Base-by-base conservation (phyloP, 257 asterid species). In the Ehretia macrophylla region DNA sequence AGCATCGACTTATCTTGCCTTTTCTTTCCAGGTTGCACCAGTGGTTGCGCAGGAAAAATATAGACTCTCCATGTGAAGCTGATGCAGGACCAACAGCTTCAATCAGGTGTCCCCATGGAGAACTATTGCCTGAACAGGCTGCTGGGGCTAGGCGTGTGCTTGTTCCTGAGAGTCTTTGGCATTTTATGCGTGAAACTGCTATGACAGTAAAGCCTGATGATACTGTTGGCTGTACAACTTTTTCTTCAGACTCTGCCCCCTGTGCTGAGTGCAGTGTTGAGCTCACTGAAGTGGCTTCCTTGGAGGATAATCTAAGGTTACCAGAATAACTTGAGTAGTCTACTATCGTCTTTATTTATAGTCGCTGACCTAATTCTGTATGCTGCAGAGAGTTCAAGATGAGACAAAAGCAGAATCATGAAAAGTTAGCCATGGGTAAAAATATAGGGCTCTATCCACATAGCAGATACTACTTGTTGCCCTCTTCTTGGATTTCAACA, bases 81-180 rank as follows among this genome's bases (percentile, higher is more conserved):
- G 99, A 92, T 83, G 80, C 97, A 51, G 96, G 94, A 71, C 99
- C 99, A 1, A 92, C 99, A 17, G 89, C 95, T 71, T 79, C 95
- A 59, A 79, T 92, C 69, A 84, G 94, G 66, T 92, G 99, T 69
- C 85, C 87, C 51, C 99, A 92, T 62, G 96, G 97, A 51, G 77
- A 75, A 73, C 91, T 92, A 65, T 62, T 88, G 90, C 98, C 98
- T 50, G 95, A 91, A 60, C 81, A 74, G 49, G 97, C 97, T 53
- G 64, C 90, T 77, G 96, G 97, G 51, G 97, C 97, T 59, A 86
- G 72, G 76, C 95, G 94, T 49, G 44, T 81, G 68, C 79, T 78
- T 61, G 85, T 92, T 70, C 88, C 99, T 1, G 96, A 88, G 79
- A 77, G 37, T 67, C 95, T 92, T 63, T 92, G 99, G 99, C 72